These are phyloP conservation scores for Xylaria sp. DNA, from an alignment of 2,329 filamentous ascomycete genomes.

Conservation along the genomic window DNA sequence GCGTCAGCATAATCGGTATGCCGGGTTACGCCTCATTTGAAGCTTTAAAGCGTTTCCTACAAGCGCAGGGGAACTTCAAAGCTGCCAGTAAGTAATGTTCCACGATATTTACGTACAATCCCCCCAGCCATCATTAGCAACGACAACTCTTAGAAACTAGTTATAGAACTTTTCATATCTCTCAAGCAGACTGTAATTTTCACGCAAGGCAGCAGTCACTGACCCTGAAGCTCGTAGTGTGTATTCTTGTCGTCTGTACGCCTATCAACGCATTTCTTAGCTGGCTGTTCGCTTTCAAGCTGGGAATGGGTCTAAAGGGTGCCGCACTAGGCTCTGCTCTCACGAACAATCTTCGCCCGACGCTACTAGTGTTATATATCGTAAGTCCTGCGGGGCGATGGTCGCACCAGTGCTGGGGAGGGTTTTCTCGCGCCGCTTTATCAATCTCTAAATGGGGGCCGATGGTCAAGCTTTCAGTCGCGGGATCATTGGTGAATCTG, in stretches of 20 bases:
- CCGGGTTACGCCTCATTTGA: constrained; percentile 62
- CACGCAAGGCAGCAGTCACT: not conserved
- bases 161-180: not conserved
- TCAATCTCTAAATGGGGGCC: constrained; percentile 45
- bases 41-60: constrained; percentile 59
- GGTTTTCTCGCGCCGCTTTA: constrained; percentile 45
- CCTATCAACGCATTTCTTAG: constrained; percentile 56
- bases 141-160: not conserved
- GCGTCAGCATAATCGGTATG: constrained; percentile 54
- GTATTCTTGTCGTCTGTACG: constrained; percentile 52
- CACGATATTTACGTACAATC: not conserved
- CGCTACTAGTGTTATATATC: constrained; percentile 54
- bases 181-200: not conserved
- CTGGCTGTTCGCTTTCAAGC: constrained; percentile 52
- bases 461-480: constrained; percentile 47
- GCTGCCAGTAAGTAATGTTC: constrained; percentile 43
- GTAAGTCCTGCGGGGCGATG: constrained; percentile 47
- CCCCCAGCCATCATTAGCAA: not conserved
- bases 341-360: constrained; percentile 54
- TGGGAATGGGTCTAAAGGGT: constrained; percentile 54
- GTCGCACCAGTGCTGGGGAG: constrained; percentile 52
- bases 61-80: constrained; percentile 60
- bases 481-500: constrained; percentile 48
- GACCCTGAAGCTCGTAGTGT: constrained; percentile 35
- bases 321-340: constrained; percentile 57